These are phyloP conservation scores for Geosmithia flava DNA, from an alignment of 2,329 filamentous ascomycete species.

Conservation along the genomic window DNA sequence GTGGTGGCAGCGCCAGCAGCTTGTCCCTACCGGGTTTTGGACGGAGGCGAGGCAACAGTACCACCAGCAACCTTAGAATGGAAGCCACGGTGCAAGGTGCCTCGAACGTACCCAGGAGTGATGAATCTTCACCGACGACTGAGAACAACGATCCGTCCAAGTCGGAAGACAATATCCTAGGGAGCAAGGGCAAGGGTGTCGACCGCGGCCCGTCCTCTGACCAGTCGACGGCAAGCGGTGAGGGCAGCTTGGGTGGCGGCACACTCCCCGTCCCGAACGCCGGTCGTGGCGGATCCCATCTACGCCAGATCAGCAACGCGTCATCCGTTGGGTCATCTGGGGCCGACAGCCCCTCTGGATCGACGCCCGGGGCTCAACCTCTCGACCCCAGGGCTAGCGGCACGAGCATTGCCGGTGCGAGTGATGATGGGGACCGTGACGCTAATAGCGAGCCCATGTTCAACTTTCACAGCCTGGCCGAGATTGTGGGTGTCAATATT, in stretches of 20 bases:
- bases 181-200: constrained; percentile 57
- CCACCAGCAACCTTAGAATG: constrained; percentile 44
- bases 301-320: constrained; percentile 75
- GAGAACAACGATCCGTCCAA: background rate
- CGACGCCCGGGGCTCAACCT: constrained; percentile 23
- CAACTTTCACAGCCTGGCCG: constrained; percentile 79
- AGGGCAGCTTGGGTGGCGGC: constrained; percentile 19
- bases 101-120: constrained; percentile 13
- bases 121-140: constrained; percentile 8
- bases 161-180: constrained; percentile 14
- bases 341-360: constrained; percentile 49
- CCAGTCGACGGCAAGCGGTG: constrained; percentile 4
- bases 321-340: constrained; percentile 74
- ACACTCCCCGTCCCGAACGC: constrained; percentile 35
- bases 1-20: constrained; percentile 47
- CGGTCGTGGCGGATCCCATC: constrained; percentile 52
- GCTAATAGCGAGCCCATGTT: constrained; percentile 64
- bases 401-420: constrained; percentile 24
- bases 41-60: constrained; percentile 46
- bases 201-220: constrained; percentile 31
- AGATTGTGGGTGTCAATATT: constrained; percentile 61
- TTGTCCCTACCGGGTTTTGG: constrained; percentile 45
- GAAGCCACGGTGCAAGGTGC: constrained; percentile 39
- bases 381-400: constrained; percentile 42
- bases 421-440: constrained; percentile 36